phyloP scores from a whole-genome alignment of 2,329 filamentous ascomycete genomes.

The Xylaria sp. region DNA sequence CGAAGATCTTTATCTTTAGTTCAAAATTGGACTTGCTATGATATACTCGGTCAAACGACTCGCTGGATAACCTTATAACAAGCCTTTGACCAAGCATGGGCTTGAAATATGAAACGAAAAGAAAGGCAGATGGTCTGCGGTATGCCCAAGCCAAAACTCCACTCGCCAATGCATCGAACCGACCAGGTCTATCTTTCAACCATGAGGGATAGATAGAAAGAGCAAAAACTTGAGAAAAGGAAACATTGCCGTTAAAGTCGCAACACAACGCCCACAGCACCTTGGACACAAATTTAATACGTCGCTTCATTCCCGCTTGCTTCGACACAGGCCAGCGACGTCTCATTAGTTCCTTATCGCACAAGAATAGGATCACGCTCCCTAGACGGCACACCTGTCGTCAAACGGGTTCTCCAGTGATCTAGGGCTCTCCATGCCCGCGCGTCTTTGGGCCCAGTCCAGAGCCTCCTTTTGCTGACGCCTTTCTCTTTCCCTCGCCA shows the following conservation, averaged over 20 bases:
- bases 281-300: conserved; percentile 4
- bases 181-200: background rate
- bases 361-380: background rate
- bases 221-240: background rate
- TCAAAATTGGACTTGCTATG: background rate
- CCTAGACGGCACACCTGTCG: background rate
- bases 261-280: background rate
- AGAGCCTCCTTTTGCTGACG: conserved; percentile 21
- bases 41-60: background rate
- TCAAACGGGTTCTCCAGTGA: conserved; percentile 21
- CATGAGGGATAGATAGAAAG: conserved; percentile 5
- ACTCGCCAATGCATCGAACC: conserved; percentile 4
- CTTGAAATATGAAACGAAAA: background rate
- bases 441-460: conserved; percentile 12
- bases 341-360: too few species aligned
- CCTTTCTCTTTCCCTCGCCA: conserved; percentile 10
- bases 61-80: background rate
- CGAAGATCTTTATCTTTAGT: too few species aligned
- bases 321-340: background rate
- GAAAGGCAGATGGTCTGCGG: background rate
- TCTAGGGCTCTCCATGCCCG: conserved; percentile 6
- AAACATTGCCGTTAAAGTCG: background rate
- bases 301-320: background rate
- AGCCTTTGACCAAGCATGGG: background rate
- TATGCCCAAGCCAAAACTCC: background rate